Evolutionary conservation across 352 stramenopile species (phyloP).

Genomic region (Lagenidium sp.): DNA sequence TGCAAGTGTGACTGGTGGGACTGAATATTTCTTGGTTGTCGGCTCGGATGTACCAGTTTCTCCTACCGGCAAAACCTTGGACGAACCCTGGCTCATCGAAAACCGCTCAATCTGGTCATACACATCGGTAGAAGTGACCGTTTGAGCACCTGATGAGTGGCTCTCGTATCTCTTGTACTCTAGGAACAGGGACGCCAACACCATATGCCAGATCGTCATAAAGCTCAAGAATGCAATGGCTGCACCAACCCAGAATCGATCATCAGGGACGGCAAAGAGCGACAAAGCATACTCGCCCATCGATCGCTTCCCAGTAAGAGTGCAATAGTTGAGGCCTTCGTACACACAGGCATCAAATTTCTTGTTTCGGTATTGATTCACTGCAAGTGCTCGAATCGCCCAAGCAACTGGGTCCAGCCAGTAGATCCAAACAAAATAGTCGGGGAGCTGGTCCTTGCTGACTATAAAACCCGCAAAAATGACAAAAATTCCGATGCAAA

Average conservation of each 20-base stretch:
- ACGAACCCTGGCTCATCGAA: constrained; percentile 2
- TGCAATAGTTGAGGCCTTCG: constrained; percentile 28
- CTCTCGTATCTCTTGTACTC: constrained; percentile 20
- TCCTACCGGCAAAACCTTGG: not conserved
- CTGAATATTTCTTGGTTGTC: not conserved
- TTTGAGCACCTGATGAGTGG: constrained; percentile 5
- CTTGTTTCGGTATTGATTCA: constrained; percentile 31
- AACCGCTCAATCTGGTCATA: constrained; percentile 11
- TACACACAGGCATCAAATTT: constrained; percentile 25
- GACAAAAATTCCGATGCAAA: constrained; percentile 36
- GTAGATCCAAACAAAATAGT: constrained; percentile 51
- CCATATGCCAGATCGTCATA: constrained; percentile 2
- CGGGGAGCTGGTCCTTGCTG: constrained; percentile 31
- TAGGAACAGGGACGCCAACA: constrained; percentile 5
- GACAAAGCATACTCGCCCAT: constrained; percentile 29
- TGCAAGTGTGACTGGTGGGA: constrained; percentile 13
- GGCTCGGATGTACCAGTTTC: not conserved
- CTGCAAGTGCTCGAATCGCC: constrained; percentile 20
- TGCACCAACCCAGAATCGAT: constrained; percentile 11
- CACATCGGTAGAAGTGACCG: constrained; percentile 9
- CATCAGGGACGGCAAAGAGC: constrained; percentile 18
- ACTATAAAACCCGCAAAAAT: constrained; percentile 54
- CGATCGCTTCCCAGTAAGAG: constrained; percentile 7
- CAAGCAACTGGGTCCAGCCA: constrained; percentile 47
- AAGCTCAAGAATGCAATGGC: constrained; percentile 10